A percentile compares a stretch with the other conserved stretches of the same genome.
Conservation (phyloP, 2,329 filamentous ascomycete species). For the Elsinoe necatrix region DNA sequence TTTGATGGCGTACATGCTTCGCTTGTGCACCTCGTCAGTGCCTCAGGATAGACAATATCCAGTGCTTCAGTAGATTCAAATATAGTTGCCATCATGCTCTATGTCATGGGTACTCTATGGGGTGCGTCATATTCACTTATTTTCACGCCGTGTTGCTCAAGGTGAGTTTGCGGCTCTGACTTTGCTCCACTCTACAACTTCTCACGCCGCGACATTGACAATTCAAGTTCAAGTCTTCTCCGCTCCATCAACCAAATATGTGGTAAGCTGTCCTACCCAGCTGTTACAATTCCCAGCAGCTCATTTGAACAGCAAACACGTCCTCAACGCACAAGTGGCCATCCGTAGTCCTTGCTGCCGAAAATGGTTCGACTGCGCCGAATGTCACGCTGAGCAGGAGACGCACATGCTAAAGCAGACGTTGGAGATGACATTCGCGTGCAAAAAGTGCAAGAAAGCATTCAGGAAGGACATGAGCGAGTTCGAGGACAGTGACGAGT, state of each 20-base stretch:
- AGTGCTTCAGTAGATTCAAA: too few relatives aligned
- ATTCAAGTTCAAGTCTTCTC: too few relatives aligned
- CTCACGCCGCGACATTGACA: too few relatives aligned
- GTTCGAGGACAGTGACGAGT: constrained; percentile 96
- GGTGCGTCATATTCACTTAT: too few relatives aligned
- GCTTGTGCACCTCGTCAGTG: too few relatives aligned
- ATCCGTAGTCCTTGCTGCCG: constrained; percentile 93
- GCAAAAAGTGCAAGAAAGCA: constrained; percentile 98
- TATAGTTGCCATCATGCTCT: too few relatives aligned
- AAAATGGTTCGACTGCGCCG: constrained; percentile 98
- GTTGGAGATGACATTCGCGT: constrained; percentile 87
- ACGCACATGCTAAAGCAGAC: constrained; percentile 62
- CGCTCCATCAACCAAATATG: too few relatives aligned
- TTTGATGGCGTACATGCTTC: too few relatives aligned
- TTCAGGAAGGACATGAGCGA: constrained; percentile 90
- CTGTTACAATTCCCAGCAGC: constrained; percentile 1
- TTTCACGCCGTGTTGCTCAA: too few relatives aligned
- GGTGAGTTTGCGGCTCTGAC: constrained; percentile 2
- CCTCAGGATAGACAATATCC: too few relatives aligned
- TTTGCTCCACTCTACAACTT: constrained; percentile 2
- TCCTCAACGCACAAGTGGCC: constrained; percentile 94
- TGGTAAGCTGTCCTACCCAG: constrained; percentile 22
- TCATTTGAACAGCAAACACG: constrained; percentile 65
- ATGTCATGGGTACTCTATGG: too few relatives aligned
- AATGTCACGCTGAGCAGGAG: constrained; percentile 82